Base-by-base conservation (phyloP, 495 filamentous ascomycete species). In the Penicillium robsamsonii region DNA sequence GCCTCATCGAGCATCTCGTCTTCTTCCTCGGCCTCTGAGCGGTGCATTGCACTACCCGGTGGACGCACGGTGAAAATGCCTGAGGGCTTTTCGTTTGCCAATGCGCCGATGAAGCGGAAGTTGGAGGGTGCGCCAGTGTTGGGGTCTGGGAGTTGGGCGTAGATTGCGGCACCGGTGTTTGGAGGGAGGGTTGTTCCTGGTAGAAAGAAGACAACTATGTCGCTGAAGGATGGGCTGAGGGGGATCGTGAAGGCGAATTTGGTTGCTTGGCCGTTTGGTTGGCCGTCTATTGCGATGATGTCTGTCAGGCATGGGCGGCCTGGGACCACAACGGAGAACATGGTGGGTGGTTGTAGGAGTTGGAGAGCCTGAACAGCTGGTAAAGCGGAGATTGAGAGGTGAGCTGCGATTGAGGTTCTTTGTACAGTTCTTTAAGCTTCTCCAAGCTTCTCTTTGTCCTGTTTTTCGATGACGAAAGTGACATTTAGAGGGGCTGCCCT, bases 121-220 rank as follows among this genome's bases (percentile, higher is more conserved):
- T 84, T 77, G 5, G 79, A 50, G 43, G 65, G 63, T 71, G 65
- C 38, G 44, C 50, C 70, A 55, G 44, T 61, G 61, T 46, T 56
- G 35, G 52, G 67, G 50, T 74, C 71, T 1, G 88, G 83, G 41
- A 88, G 76, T 57, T 91, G 83, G 38, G 95, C 77, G 74, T 96
- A 97, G 55, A 98, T 91, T 18, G 90, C 90, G 8, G 92, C 94
- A 3, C 89, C 91, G 42, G 89, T 89, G 61, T 83, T 82, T 4
- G 78, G 78, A 0, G 92, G 92, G 0, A 98, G 81, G 29, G 78
- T 69, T 8, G 84, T 79, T 46, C 88, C 89, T 2, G 94, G 94
- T 7, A 96, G 85, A 38, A 97, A 75, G 78, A 99, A 97, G 59
- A 96, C 84, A 58, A 90, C 87, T 51, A 99, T 74, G 60, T 97